Percentiles rank a stretch among this genome's conserved stretches.
These are phyloP conservation scores for Globisporangium canariense DNA, from an alignment of 352 stramenopile species.

Conservation along the genomic window DNA sequence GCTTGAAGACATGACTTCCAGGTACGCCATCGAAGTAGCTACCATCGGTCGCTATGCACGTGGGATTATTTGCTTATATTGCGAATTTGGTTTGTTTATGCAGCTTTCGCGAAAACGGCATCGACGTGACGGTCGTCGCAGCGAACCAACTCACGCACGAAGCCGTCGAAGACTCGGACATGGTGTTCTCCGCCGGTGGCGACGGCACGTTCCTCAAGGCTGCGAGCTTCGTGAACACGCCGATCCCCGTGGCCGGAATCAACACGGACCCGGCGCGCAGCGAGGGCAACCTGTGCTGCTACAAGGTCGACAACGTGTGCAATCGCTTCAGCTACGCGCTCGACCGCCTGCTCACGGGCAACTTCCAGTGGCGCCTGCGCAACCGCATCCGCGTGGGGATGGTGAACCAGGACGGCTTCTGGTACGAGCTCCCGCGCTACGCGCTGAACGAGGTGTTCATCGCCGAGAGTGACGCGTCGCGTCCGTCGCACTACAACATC, in stretches of 20 bases:
- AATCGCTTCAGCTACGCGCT: conserved; percentile 71
- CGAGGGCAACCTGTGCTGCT: conserved; percentile 87
- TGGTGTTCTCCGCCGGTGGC: conserved; percentile 84
- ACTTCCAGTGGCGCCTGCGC: conserved; percentile 78
- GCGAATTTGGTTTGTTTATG: not conserved
- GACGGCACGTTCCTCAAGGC: conserved; percentile 88
- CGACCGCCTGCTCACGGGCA: conserved; percentile 60
- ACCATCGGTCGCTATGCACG: not conserved
- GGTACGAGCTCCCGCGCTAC: conserved; percentile 83
- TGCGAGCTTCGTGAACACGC: conserved; percentile 83
- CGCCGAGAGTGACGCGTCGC: conserved; percentile 80
- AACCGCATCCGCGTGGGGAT: conserved; percentile 85
- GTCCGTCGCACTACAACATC: conserved; percentile 87
- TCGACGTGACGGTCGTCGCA: conserved; percentile 69
- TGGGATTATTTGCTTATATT: not conserved
- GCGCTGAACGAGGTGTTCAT: conserved; percentile 90
- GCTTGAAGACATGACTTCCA: conserved; percentile 80
- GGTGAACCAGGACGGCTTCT: conserved; percentile 88
- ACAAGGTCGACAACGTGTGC: conserved; percentile 73
- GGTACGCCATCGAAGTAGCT: conserved; percentile 19
- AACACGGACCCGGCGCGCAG: conserved; percentile 85
- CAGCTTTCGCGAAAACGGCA: conserved; percentile 65
- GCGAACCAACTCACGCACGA: conserved; percentile 80
- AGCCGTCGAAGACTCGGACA: conserved; percentile 70
- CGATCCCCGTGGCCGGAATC: conserved; percentile 78